Conservation (phyloP, 257 asterid genomes). For the Rubia yunnanensis region DNA sequence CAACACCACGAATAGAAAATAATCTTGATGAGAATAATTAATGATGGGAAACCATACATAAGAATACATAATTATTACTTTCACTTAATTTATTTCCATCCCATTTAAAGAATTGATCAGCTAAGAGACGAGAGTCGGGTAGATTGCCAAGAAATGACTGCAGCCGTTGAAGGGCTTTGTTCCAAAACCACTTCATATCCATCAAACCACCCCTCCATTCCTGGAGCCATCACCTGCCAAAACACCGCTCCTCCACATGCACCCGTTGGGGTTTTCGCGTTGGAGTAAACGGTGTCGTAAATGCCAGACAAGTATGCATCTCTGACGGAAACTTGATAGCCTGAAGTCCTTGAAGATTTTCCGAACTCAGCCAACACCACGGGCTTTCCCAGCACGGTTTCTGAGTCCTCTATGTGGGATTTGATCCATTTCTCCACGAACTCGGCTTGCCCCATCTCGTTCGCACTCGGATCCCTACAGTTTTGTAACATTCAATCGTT, state of each 20-base stretch:
- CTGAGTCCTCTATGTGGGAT: slow-evolving; percentile 17
- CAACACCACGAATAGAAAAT: no score
- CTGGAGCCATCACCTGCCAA: slow-evolving; percentile 22
- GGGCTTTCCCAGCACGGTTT: slow-evolving; percentile 15
- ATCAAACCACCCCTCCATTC: slow-evolving; percentile 17
- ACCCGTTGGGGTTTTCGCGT: slow-evolving; percentile 8
- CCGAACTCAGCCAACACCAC: slow-evolving; percentile 17
- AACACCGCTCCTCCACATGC: slow-evolving; percentile 15
- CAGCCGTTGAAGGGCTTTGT: slow-evolving; percentile 16
- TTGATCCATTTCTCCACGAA: slow-evolving; percentile 16
- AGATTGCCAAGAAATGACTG: slow-evolving; percentile 19
- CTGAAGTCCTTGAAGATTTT: slow-evolving; percentile 13
- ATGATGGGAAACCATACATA: not conserved
- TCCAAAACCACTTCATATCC: slow-evolving; percentile 24
- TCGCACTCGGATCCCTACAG: slow-evolving; percentile 1
- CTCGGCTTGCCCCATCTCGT: not conserved
- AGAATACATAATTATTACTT: not conserved
- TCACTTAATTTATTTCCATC: not conserved
- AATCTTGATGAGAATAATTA: not conserved
- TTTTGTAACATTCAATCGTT: no score
- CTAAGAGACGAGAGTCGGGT: slow-evolving; percentile 13
- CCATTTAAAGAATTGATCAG: not conserved
- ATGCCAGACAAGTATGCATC: slow-evolving; percentile 14
- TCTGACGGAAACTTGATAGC: slow-evolving; percentile 6
- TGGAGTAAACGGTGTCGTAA: slow-evolving; percentile 8